Evolutionary conservation across 2,329 filamentous ascomycete species (phyloP), one percentile per base, ranked within the genome.

Genomic region (Pseudogymnoascus sp.): DNA sequence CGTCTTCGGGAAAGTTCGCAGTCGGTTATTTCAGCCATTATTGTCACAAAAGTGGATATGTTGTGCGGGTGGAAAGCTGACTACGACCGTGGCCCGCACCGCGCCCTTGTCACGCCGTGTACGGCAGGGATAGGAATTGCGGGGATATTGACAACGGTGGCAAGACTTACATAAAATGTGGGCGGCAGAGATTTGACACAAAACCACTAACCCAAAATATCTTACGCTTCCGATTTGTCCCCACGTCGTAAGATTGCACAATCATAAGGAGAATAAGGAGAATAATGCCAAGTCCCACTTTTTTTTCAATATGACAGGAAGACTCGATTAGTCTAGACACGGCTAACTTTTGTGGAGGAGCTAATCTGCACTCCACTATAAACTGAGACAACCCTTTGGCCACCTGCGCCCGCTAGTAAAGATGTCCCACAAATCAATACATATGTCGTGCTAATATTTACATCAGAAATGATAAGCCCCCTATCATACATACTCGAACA

Each of bases 211-310:
- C 44, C 44, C 23, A 29, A 29, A 21, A 29, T 29, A 26, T 15
- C 44, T 29, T 50, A 29, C 44, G 23, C 44, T 10, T 50, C 15
- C 15, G 23, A 50, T 29, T 50, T n/a, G 44, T 50, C 23, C 19
- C 50, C 50, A 33, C 29, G 50, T 2, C 13, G 50, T 56, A 56
- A 72, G 68, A 63, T 69, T 64, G 33, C 33, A 67, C 46, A 69
- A 71, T 17, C 68, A 62, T 21, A 71, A 68, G 17, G 17, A 63
- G 59, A 65, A 65, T 59, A 67, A 67, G 63, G 66, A 64, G 61
- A 61, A 62, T 23, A 64, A 66, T 26, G 59, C 61, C 21, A 56
- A 62, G 10, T 2, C n/a, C 50, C 50, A 56, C 26, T 33, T 33
- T 2, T 31, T 33, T 33, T 56, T 53, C 29, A 15, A 56, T 56